Conservation (phyloP, 208 protist species). For the Jaenimonas drosophilae region DNA sequence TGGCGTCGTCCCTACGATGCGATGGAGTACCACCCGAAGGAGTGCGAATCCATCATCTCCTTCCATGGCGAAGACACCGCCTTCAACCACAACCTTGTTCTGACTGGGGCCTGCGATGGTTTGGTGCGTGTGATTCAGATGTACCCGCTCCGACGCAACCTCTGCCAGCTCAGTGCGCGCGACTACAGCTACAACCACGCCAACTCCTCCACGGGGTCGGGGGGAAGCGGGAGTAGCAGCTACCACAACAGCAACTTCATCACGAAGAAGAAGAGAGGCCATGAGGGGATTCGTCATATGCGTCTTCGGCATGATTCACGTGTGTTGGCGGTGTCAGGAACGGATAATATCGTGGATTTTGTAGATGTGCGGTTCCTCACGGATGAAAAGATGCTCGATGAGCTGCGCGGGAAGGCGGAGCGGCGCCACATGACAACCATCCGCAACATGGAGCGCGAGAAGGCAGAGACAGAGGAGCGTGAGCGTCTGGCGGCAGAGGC, state of each 20-base stretch:
- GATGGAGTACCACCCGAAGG: conserved; percentile 62
- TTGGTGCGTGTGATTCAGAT: conserved; percentile 82
- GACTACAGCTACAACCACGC: conserved; percentile 76
- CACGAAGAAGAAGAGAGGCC: conserved; percentile 32
- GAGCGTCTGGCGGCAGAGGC: conserved; percentile 1
- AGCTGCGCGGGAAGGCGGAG: conserved; percentile 62
- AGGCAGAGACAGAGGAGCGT: conserved; percentile 8
- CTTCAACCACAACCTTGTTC: conserved; percentile 85
- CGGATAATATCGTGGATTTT: conserved; percentile 83
- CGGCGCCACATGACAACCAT: conserved; percentile 64
- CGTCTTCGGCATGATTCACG: conserved; percentile 55
- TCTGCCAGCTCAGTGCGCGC: conserved; percentile 81
- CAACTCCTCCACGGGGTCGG: conserved; percentile 17
- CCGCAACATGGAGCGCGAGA: conserved; percentile 50
- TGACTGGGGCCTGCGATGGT: conserved; percentile 82
- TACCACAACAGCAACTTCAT: conserved; percentile 24
- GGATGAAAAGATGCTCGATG: conserved; percentile 62
- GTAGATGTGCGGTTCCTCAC: conserved; percentile 82
- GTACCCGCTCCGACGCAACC: conserved; percentile 77
- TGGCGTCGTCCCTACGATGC: conserved; percentile 80
- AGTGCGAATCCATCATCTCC: conserved; percentile 79
- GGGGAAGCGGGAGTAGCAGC: conserved; percentile 12
- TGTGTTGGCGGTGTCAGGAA: conserved; percentile 67
- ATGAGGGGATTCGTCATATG: conserved; percentile 73
- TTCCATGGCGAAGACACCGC: conserved; percentile 71